Conservation (phyloP, 2,329 filamentous ascomycete genomes). For the Allantophomopsis cytisporea region DNA sequence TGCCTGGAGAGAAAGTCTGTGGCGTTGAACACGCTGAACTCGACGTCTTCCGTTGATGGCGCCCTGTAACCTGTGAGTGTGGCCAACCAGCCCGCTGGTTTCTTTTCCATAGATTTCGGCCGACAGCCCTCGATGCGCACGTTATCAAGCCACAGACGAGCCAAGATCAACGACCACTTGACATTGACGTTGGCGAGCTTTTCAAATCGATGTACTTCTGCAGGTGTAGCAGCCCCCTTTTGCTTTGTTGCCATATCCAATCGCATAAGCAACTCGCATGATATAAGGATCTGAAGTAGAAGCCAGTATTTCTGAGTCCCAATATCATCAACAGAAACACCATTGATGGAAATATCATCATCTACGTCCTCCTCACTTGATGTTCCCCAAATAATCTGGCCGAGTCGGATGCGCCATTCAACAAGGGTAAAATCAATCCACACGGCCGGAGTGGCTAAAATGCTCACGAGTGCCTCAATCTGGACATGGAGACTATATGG, state of each 20-base stretch:
- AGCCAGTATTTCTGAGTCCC: conserved; percentile 55
- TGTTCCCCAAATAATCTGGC: conserved; percentile 56
- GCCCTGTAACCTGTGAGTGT: conserved; percentile 33
- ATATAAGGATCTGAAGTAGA: conserved; percentile 48
- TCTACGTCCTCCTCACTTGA: conserved; percentile 32
- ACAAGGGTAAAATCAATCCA: conserved; percentile 66
- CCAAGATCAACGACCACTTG: conserved; percentile 53
- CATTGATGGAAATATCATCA: conserved; percentile 37
- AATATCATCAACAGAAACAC: conserved; percentile 32
- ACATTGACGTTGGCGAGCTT: conserved; percentile 46
- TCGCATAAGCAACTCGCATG: conserved; percentile 51
- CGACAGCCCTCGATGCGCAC: conserved; percentile 33
- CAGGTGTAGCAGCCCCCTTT: conserved; percentile 30
- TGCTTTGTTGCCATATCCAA: conserved; percentile 30
- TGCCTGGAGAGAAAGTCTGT: conserved; percentile 24
- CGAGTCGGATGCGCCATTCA: conserved; percentile 61
- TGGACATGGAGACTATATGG: conserved; percentile 54
- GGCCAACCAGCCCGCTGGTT: conserved; percentile 35
- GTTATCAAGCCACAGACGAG: conserved; percentile 54
- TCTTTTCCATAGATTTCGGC: conserved; percentile 23
- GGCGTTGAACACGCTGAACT: not conserved
- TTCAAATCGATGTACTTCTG: conserved; percentile 46
- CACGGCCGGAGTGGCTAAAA: conserved; percentile 49
- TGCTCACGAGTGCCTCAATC: conserved; percentile 53
- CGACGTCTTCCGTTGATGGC: conserved; percentile 22